These are phyloP conservation scores for Megacollybia marginata DNA, from an alignment of 768 basidiomycete genomes.

Conservation along the genomic window DNA sequence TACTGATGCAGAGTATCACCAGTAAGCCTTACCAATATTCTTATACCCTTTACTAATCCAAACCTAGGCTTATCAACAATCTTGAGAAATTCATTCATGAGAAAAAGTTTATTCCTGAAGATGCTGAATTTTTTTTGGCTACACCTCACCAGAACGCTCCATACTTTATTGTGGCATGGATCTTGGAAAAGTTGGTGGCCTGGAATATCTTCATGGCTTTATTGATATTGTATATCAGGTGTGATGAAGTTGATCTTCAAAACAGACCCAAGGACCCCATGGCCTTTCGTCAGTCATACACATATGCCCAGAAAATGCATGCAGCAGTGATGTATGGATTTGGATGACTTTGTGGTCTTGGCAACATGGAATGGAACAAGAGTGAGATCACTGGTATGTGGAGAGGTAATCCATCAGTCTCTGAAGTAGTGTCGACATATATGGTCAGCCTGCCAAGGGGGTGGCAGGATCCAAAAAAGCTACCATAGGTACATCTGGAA, in stretches of 20 bases:
- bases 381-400: constrained; percentile 14
- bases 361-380: constrained; percentile 21
- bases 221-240: too few species aligned
- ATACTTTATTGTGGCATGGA: constrained; percentile 19
- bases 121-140: constrained; percentile 10
- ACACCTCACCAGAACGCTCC: constrained; percentile 10
- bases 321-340: constrained; percentile 24
- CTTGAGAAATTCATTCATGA: constrained; percentile 10
- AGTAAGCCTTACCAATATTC: constrained; percentile 10
- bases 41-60: background rate
- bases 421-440: constrained; percentile 17
- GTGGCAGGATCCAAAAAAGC: too few species aligned
- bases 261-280: constrained; percentile 9
- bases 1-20: constrained; percentile 20
- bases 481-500: too few species aligned
- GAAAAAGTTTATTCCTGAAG: constrained; percentile 9
- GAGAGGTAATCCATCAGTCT: constrained; percentile 16
- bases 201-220: background rate
- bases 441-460: constrained; percentile 22
- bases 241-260: constrained; percentile 19
- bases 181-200: constrained; percentile 16
- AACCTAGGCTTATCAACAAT: constrained; percentile 10
- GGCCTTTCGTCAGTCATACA: constrained; percentile 13
- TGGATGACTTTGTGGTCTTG: constrained; percentile 15
- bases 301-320: too few species aligned